Evolutionary conservation across 1,139 yeast species (phyloP), one percentile per base, ranked within the genome.

Genomic region (Protomyces gravidus): DNA sequence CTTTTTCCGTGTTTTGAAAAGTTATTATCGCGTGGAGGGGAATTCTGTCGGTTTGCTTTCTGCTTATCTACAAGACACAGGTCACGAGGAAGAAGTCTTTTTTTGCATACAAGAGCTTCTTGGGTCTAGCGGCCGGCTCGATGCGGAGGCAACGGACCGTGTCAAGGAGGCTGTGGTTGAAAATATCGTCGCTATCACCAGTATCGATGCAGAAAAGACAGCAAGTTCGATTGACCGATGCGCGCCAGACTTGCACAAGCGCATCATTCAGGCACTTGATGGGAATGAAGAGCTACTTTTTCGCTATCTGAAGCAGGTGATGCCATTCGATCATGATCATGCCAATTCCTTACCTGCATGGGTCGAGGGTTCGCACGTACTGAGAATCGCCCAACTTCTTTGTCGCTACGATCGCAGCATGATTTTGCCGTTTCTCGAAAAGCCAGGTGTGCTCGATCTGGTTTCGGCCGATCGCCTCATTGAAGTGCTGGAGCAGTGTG

Each of bases 1-100:
- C 26, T 86, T 80, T 68, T 78, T 76, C 65, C 73, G 78, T 53
- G 92, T 84, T 0, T 73, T 89, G 30, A 78, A 84, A 62, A 73
- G 77, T 50, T 68, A 85, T 2, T 87, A 83, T 68, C 73, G 79
- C 47, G 72, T 79, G 0, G 81, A 84, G 62, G 78, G 79, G 6
- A 76, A 75, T 60, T 81, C 75, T 65, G 73, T 81, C 1, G 79
- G 82, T 61, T 78, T 85, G 1, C 67, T 80, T 13, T 72, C 74
- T 30, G 72, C 79, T 2, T 75, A 80, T 72, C 61, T 75, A 11
- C 66, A 63, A 7, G 61, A 62, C 6, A 58, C 63, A 13, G 65
- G 58, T 15, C 59, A 60, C 23, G 65, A 63, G 11, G 56, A 55
- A 7, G 65, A 65, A 25, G 64, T 70, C 33, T 63, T 72, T 47